Evolutionary conservation across 345 rosid genomes (phyloP).

Genomic region (Aurinia saxatilis): DNA sequence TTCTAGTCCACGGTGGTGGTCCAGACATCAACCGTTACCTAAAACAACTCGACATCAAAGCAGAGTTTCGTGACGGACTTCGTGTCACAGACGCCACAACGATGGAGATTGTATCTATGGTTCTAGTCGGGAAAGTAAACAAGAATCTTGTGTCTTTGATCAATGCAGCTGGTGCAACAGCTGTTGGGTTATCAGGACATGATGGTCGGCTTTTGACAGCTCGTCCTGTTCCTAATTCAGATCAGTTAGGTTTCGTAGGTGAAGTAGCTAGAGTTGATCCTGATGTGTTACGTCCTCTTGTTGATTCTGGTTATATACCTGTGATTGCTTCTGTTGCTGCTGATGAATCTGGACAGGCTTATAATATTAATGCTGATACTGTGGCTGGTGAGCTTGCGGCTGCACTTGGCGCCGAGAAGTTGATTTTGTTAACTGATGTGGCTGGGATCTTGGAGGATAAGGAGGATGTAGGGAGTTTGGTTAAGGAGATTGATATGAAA

Average conservation of each 20-base stretch:
- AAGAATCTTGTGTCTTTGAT: slow-evolving; percentile 73
- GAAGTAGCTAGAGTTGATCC: slow-evolving; percentile 76
- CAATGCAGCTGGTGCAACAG: slow-evolving; percentile 80
- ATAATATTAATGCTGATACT: slow-evolving; percentile 89
- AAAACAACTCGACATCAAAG: slow-evolving; percentile 51
- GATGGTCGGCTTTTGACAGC: slow-evolving; percentile 85
- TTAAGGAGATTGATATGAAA: slow-evolving; percentile 76
- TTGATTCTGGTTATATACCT: slow-evolving; percentile 60
- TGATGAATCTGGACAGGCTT: slow-evolving; percentile 62
- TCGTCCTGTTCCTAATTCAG: slow-evolving; percentile 62
- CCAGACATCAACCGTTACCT: slow-evolving; percentile 82
- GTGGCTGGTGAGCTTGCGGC: slow-evolving; percentile 96
- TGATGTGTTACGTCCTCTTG: slow-evolving; percentile 44
- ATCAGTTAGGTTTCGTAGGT: slow-evolving; percentile 73
- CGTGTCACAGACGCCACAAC: slow-evolving; percentile 85
- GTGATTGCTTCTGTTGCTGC: slow-evolving; percentile 92
- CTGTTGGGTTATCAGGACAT: slow-evolving; percentile 79
- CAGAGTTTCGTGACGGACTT: slow-evolving; percentile 72
- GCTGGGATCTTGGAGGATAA: slow-evolving; percentile 66
- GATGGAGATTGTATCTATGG: slow-evolving; percentile 97
- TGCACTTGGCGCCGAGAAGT: slow-evolving; percentile 83
- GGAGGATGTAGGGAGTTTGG: slow-evolving; percentile 61
- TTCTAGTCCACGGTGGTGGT: slow-evolving; percentile 91
- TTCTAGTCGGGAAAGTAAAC: slow-evolving; percentile 78
- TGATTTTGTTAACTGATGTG: slow-evolving; percentile 82